Base-by-base conservation (phyloP, 345 rosid genomes). In the Erysimum cheiranthoides region DNA sequence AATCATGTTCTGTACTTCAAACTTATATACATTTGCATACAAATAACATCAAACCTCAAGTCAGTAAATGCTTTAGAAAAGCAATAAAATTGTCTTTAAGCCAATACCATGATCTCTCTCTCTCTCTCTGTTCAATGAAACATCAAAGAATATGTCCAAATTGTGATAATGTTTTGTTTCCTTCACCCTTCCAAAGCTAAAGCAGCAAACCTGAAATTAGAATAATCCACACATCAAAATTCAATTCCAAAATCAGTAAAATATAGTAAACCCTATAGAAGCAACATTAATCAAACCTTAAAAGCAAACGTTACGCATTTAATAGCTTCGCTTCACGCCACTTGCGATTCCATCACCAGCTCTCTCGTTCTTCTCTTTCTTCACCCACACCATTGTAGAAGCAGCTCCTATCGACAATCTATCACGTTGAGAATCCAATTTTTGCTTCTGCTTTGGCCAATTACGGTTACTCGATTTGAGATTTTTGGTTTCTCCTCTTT, bases 371-470 rank as follows among this genome's bases (percentile, higher is more conserved):
- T 66, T 1, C 45, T 16, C 77, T 51, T 78, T 78, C 81, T 78
- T 78, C 57, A 71, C 63, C 81, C 77, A 78, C 68, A 78, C 68
- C 81, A 71, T 77, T 64, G 50, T 10, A 25, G 60, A 25, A 43
- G 5, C 21, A 56, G 18, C 31, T 32, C 35, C 38, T 3, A 5
- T 38, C n/a, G 52, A 52, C 61, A 2, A 51, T 61, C 39, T 32
- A 32, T 31, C 57, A 50, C 46, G 53, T 5, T 10, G 52, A 25
- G 6, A 14, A 18, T 2, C 14, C 52, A 46, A 47, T 66, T 27
- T 34, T 4, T 36, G 12, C 62, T 45, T 10, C 54, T 62, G 43
- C 1, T 52, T 42, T 2, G 3, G 10, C 35, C 45, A 11, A 27
- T 65, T 65, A 59, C 50, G 67, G 16, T 50, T 1, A 5, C 13